phyloP scores from a whole-genome alignment of 345 rosid genomes.

The Moricandia moricandioides region DNA sequence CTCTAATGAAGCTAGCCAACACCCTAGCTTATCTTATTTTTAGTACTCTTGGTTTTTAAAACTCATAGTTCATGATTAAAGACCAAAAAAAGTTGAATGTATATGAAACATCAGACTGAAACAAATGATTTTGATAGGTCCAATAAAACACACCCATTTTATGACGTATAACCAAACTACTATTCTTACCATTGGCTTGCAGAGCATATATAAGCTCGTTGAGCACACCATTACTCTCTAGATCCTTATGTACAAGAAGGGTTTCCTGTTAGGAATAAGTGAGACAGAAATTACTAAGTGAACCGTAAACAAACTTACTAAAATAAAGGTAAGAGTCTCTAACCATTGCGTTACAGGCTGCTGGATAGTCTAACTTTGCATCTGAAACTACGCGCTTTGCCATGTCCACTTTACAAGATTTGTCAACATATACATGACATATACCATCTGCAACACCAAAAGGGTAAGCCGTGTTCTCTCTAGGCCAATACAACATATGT shows the following conservation, averaged over 20 bases:
- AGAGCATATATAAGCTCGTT: conserved; percentile 53
- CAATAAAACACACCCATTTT: neutral
- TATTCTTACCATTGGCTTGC: conserved; percentile 54
- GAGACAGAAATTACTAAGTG: conserved; percentile 19
- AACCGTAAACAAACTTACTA: neutral
- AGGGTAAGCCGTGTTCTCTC: neutral
- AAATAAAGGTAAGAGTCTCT: conserved; percentile 18
- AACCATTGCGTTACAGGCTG: conserved; percentile 99
- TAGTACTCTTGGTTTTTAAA: neutral
- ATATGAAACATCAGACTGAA: neutral
- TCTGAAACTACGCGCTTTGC: conserved; percentile 76
- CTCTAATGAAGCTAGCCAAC: neutral
- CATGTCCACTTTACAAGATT: conserved; percentile 77
- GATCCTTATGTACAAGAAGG: conserved; percentile 86
- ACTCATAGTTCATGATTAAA: neutral
- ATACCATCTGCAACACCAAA: conserved; percentile 68
- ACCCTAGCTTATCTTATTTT: neutral
- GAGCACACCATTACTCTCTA: conserved; percentile 57
- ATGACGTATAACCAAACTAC: neutral
- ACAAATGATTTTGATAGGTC: neutral
- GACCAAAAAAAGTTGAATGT: neutral
- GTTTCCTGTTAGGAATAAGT: conserved; percentile 64
- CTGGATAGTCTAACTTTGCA: conserved; percentile 95
- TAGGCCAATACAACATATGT: neutral
- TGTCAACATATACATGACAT: conserved; percentile 92